Evolutionary conservation across 176 grass and related monocot species (phyloP), one percentile per base, ranked within the genome.

Genomic region (Aegilops longissima): DNA sequence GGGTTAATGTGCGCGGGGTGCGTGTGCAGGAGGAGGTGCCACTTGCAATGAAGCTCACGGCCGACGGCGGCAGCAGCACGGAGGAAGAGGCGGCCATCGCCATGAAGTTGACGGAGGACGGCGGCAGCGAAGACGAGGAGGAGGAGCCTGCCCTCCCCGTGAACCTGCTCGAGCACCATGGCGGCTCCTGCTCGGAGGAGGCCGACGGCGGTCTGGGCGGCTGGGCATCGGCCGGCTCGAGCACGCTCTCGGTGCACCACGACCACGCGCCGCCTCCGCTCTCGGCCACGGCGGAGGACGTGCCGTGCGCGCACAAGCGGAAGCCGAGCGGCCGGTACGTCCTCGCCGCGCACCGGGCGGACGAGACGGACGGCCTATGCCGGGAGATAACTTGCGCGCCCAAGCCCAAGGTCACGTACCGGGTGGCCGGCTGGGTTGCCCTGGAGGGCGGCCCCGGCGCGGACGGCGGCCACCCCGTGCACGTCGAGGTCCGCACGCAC

Each of bases 391-490:
- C 86, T 6, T 66, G 76, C 39, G 65, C 35, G 59, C 64, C 85
- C 33, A 51, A 29, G 67, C 18, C 87, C 23, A 81, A 84, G 25
- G 47, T 95, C 40, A 92, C 93, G 12, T 95, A 95, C 77, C 90
- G 91, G 7, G 77, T 95, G 14, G 27, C 86, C n/a, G 93, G 90
- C 8, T 93, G 90, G 88, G 84, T 93, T 20, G 52, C 49, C 33
- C 1, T 91, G 29, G 79, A 76, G 8, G 73, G 73, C 2, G 1
- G 64, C 3, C 7, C 38, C 40, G 17, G 67, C 18, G 33, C 21
- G 21, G 81, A 61, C 7, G 83, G 80, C 1, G 35, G 65, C 11
- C 86, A 95, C 27, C 30, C 61, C 1, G 77, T 92, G 25, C 89
- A 16, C 24, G 81, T 93, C 11, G 71, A 83, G 10, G 71, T 95